A percentile compares a stretch with the other conserved stretches of the same genome.
Evolutionary conservation across 73 alveolate genomes (phyloP).

Genomic region (Blepharisma japonicum): DNA sequence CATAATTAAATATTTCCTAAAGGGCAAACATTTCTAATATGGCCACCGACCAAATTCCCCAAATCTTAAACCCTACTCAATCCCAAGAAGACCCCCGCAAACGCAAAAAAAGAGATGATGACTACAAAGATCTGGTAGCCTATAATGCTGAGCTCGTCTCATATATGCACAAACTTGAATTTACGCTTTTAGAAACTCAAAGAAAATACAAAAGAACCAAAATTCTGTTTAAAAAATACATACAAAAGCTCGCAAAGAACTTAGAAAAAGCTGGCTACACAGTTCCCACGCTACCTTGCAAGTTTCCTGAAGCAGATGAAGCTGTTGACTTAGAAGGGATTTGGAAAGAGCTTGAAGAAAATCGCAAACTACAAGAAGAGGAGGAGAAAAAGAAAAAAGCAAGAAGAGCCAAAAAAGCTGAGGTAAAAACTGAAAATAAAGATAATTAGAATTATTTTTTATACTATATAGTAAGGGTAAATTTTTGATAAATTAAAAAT

Average conservation of each 20-base stretch:
- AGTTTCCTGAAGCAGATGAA: background rate
- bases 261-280: slow-evolving; percentile 13
- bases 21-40: no score
- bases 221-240: slow-evolving; percentile 18
- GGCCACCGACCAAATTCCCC: no score
- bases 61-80: no score
- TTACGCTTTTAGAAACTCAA: slow-evolving; percentile 8
- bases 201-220: slow-evolving; percentile 1
- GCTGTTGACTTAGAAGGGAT: slow-evolving; percentile 1
- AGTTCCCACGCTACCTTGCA: slow-evolving; percentile 21
- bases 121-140: slow-evolving; percentile 23
- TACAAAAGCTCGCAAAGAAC: background rate
- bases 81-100: background rate
- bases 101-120: slow-evolving; percentile 19
- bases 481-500: no score
- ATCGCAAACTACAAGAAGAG: slow-evolving; percentile 12
- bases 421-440: slow-evolving; percentile 2
- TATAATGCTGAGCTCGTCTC: slow-evolving; percentile 12
- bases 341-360: slow-evolving; percentile 6
- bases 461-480: no score
- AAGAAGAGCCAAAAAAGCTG: background rate
- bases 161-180: slow-evolving; percentile 20
- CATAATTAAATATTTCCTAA: no score
- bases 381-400: background rate
- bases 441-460: no score